Percentiles rank a stretch among this genome's conserved stretches.
Evolutionary conservation across 1,284 basidiomycete species (phyloP).

Genomic region (Moesziomyces parantarcticus): DNA sequence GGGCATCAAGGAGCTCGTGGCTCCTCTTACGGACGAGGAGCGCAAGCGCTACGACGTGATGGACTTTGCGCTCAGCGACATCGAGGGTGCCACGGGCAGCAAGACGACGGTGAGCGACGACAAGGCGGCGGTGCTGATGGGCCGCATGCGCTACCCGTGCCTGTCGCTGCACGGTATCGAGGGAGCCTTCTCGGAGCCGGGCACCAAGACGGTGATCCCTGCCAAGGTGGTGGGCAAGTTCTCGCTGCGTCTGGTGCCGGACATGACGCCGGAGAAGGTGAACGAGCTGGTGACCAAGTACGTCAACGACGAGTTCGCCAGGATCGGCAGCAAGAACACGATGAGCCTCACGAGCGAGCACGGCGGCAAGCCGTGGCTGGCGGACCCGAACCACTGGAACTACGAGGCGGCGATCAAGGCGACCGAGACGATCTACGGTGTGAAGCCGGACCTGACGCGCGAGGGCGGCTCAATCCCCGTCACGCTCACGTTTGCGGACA

Average conservation of each 20-base stretch:
- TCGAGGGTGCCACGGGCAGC: constrained; percentile 83
- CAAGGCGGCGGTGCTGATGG: constrained; percentile 88
- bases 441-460: constrained; percentile 85
- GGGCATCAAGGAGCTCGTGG: constrained; percentile 89
- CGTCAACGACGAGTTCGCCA: constrained; percentile 61
- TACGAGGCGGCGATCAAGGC: constrained; percentile 90
- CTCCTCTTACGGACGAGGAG: constrained; percentile 81
- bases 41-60: constrained; percentile 71
- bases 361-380: constrained; percentile 66
- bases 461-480: constrained; percentile 98
- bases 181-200: constrained; percentile 82
- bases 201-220: constrained; percentile 91
- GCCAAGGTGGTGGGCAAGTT: constrained; percentile 81
- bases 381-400: constrained; percentile 81
- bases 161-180: constrained; percentile 96
- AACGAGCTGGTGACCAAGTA: constrained; percentile 60
- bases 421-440: constrained; percentile 82
- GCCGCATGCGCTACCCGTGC: constrained; percentile 78
- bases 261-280: constrained; percentile 76
- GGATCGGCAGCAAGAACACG: constrained; percentile 66
- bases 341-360: constrained; percentile 57
- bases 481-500: constrained; percentile 91
- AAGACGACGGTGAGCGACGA: constrained; percentile 81
- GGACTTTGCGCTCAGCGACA: constrained; percentile 73
- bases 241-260: constrained; percentile 76